phyloP scores from a whole-genome alignment of 768 basidiomycete species.

The Leccinum subgranulosum region DNA sequence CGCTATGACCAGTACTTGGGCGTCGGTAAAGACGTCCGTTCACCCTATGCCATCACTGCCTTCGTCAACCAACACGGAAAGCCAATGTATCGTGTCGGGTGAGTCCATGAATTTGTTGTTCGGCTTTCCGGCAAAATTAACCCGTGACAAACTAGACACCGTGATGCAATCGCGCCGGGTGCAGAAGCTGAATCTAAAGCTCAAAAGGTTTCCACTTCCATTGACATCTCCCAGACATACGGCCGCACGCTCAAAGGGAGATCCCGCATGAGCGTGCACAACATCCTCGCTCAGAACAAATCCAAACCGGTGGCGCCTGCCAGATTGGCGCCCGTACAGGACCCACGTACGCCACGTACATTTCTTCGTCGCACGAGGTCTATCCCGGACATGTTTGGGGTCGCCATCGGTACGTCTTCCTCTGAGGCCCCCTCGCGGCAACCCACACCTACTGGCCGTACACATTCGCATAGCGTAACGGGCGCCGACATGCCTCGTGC shows the following conservation, averaged over 20 bases:
- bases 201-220: slow-evolving; percentile 30
- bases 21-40: slow-evolving; percentile 63
- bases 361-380: slow-evolving; percentile 68
- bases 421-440: slow-evolving; percentile 29
- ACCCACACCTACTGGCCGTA: slow-evolving; percentile 46
- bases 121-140: background rate
- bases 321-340: slow-evolving; percentile 28
- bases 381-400: slow-evolving; percentile 54
- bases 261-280: slow-evolving; percentile 69
- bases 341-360: slow-evolving; percentile 43
- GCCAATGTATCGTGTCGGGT: slow-evolving; percentile 77
- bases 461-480: slow-evolving; percentile 78
- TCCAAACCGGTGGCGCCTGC: slow-evolving; percentile 37
- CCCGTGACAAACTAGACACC: slow-evolving; percentile 39
- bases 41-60: slow-evolving; percentile 80
- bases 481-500: slow-evolving; percentile 58
- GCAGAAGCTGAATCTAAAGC: slow-evolving; percentile 46
- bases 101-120: slow-evolving; percentile 28
- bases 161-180: slow-evolving; percentile 60
- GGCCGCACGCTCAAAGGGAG: slow-evolving; percentile 43
- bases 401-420: slow-evolving; percentile 25
- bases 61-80: slow-evolving; percentile 80
- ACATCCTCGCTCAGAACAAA: slow-evolving; percentile 47
- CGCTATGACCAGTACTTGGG: slow-evolving; percentile 68
- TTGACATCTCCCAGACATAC: slow-evolving; percentile 36